Percentiles rank a stretch among this genome's conserved stretches.
Conservation (phyloP, 768 basidiomycete species). For the Boletus rufocinnamomeus region DNA sequence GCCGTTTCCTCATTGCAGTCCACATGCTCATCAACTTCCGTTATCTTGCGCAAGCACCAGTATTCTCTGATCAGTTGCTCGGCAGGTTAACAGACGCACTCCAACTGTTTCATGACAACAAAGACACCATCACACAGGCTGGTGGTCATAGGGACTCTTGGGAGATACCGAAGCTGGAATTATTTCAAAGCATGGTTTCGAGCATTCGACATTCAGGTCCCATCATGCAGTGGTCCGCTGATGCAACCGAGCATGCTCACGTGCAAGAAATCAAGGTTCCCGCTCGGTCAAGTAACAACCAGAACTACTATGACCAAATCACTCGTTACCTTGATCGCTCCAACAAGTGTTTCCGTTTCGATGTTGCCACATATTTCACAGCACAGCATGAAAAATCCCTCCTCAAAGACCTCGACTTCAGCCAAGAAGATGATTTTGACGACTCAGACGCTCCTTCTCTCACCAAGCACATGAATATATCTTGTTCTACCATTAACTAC, state of each 20-base stretch:
- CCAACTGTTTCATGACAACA: too few species aligned
- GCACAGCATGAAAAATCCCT: too few species aligned
- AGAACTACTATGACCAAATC: too few species aligned
- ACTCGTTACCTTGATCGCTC: neutral
- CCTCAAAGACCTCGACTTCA: too few species aligned
- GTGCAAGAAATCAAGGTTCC: neutral
- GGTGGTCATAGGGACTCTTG: neutral
- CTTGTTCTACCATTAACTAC: neutral
- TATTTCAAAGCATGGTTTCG: too few species aligned
- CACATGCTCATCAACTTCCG: neutral
- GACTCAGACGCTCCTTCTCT: too few species aligned
- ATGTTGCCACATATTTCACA: neutral
- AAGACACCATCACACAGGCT: neutral
- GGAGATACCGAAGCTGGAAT: neutral
- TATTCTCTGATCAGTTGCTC: too few species aligned
- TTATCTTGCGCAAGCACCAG: neutral
- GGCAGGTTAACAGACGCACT: too few species aligned
- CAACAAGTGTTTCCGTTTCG: neutral
- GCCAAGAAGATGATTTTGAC: too few species aligned
- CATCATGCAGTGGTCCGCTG: neutral
- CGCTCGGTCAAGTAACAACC: neutral
- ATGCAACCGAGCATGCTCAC: neutral
- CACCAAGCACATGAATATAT: too few species aligned
- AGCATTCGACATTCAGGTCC: neutral
- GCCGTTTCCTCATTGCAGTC: neutral